Base-by-base conservation (phyloP, 495 filamentous ascomycete species). In the Aspergillus kassunensis region DNA sequence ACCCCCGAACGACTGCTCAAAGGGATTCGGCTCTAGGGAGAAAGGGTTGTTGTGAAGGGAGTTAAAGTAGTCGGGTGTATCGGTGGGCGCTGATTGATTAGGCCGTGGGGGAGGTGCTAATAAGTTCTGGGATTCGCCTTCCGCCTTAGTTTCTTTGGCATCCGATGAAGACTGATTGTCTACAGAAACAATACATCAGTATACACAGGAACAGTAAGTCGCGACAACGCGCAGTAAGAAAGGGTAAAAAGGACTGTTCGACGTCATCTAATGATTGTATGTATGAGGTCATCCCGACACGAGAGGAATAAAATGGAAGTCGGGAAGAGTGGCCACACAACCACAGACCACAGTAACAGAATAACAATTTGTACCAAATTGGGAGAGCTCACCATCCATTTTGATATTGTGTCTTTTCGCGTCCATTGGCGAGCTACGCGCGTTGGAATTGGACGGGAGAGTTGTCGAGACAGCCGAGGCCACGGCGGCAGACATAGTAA, bases 1-100 rank as follows among this genome's bases (percentile, higher is more conserved):
- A 23, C 54, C 57, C 23, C 80, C 82, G 65, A 98, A 98, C 0
- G 91, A 96, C 61, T 90, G 84, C 66, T 98, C 93, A 64, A 98
- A 98, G 6, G 92, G 91, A 64, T 98, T 98, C 47, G 90, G 91
- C 65, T 98, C 93, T 57, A 87, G 79, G 45, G 83, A 85, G 66
- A 82, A 87, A 57, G 78, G 80, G 62, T 71, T 79, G 62, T 71
- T 79, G 63, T 85, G 77, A 27, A 81, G 75, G 44, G 72, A 78
- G 31, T 80, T 83, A 71, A 91, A 95, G 72, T 91, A 92, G 62
- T 93, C 88, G 25, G 84, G 80, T n/a, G 79, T 81, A 61, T 85
- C 80, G 51, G 70, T 60, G 55, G 77, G 64, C 53, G 70, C 67
- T 55, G 79, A 68, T 44, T 80, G 78, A 30, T 73, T 71, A 42